Base-by-base conservation (phyloP, 331 rosid species). In the Quercus tomentella region DNA sequence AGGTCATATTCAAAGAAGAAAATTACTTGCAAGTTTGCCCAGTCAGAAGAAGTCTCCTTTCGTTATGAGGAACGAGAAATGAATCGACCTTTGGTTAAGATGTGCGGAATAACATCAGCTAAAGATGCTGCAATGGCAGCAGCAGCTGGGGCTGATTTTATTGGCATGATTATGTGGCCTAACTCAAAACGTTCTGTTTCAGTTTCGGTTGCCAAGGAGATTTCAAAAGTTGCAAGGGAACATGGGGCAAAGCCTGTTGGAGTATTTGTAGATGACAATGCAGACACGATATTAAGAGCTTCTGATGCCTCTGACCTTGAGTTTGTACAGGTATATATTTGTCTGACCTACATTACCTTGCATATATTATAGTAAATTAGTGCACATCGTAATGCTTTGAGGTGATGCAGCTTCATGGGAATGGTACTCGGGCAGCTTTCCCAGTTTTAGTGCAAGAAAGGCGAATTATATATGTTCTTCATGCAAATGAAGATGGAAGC, bases 151-250 rank as follows among this genome's bases (percentile, higher is more conserved):
- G 97, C 97, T 74, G 83, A 94, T 86, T 91, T 94, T 52, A 90
- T 94, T 83, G 97, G 98, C 80, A 92, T 94, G 97, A 92, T 94
- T 52, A 45, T 92, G 70, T 94, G 97, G 97, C 94, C 98, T 67
- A 88, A 91, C 84, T 92, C 98, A 8, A 91, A 88, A 83, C 97
- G 98, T 43, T 92, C 97, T 11, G 87, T 94, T 85, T 89, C 98
- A 23, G 83, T 84, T 45, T 74, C 97, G 9, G 89, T 86, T 73
- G 97, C 98, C 56, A 94, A 87, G 87, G 97, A 94, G 88, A 94
- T 94, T 82, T 88, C 98, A 8, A 92, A 83, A 80, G 86, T 88
- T 75, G 95, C 98, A 45, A 89, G 97, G 77, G 89, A 87, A 57
- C 80, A 83, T 63, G 97, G 92, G 70, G 95, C 97, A 68, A 80